A percentile compares a stretch with the other conserved stretches of the same genome.
Evolutionary conservation across 352 stramenopile species (phyloP).

Genomic region (Discostella stelligera): DNA sequence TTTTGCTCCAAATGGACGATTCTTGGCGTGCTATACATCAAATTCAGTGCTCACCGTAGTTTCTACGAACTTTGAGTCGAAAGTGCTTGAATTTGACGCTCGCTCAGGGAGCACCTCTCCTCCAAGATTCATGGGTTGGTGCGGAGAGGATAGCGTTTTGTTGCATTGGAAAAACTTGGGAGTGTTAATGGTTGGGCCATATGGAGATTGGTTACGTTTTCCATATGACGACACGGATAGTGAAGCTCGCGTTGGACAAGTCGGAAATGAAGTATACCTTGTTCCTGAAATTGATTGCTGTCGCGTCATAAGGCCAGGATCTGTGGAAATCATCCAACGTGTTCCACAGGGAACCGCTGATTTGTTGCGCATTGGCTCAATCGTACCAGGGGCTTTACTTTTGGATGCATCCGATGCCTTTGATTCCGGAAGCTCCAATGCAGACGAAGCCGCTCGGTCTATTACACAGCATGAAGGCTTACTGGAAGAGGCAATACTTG

Average conservation of each 20-base stretch:
- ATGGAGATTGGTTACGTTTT: constrained; percentile 81
- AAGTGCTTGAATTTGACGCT: constrained; percentile 85
- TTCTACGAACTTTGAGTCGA: constrained; percentile 95
- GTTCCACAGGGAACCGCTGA: constrained; percentile 73
- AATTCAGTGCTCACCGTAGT: constrained; percentile 92
- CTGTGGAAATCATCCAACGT: constrained; percentile 75
- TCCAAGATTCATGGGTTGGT: constrained; percentile 82
- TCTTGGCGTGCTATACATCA: constrained; percentile 93
- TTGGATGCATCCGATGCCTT: constrained; percentile 81
- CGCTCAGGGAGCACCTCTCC: constrained; percentile 64
- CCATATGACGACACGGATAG: constrained; percentile 56
- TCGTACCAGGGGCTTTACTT: constrained; percentile 76
- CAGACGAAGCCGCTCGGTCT: constrained; percentile 67
- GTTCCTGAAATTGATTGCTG: constrained; percentile 81
- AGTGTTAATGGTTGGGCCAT: constrained; percentile 79
- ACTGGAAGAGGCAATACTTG: constrained; percentile 66
- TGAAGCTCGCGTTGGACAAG: constrained; percentile 3
- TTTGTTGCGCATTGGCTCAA: constrained; percentile 77
- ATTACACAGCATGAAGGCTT: constrained; percentile 62
- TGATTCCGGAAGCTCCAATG: constrained; percentile 60
- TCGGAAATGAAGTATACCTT: constrained; percentile 58
- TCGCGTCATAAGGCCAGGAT: constrained; percentile 66
- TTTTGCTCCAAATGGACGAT: constrained; percentile 92
- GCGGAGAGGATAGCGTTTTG: constrained; percentile 78
- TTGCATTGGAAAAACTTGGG: constrained; percentile 80